A percentile compares a stretch with the other conserved stretches of the same genome.
Conservation (phyloP, 1,284 basidiomycete species). For the Ustanciosporium gigantosporum region DNA sequence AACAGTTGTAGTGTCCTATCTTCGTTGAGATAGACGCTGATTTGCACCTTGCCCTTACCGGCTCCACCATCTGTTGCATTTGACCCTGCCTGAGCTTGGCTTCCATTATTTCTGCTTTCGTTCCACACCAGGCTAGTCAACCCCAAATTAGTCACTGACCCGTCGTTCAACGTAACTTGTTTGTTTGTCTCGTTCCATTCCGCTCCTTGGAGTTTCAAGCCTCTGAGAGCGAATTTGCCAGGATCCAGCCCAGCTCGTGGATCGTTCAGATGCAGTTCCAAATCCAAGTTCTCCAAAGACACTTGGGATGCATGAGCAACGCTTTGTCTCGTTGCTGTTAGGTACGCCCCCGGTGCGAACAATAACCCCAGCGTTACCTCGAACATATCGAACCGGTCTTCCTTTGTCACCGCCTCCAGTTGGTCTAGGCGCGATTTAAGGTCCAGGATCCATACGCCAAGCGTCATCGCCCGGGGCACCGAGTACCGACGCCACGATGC, state of each 20-base stretch:
- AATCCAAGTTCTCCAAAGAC: slow-evolving; percentile 51
- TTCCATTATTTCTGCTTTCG: background rate
- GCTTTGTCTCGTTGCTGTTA: slow-evolving; percentile 58
- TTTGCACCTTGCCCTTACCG: slow-evolving; percentile 62
- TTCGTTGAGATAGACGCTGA: slow-evolving; percentile 88
- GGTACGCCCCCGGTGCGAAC: slow-evolving; percentile 53
- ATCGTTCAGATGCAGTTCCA: slow-evolving; percentile 37
- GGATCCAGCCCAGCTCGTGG: slow-evolving; percentile 60
- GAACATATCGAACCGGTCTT: slow-evolving; percentile 40
- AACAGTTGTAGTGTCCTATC: slow-evolving; percentile 88
- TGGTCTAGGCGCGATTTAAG: slow-evolving; percentile 46
- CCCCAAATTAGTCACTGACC: slow-evolving; percentile 39
- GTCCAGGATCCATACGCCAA: slow-evolving; percentile 55
- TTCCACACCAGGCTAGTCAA: slow-evolving; percentile 48
- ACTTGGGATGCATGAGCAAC: slow-evolving; percentile 42
- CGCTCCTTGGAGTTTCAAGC: slow-evolving; percentile 55
- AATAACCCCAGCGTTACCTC: slow-evolving; percentile 50
- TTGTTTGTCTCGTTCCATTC: slow-evolving; percentile 21
- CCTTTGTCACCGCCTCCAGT: slow-evolving; percentile 23
- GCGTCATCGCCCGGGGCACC: slow-evolving; percentile 41
- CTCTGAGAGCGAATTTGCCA: slow-evolving; percentile 44
- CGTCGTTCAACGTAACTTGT: slow-evolving; percentile 39
- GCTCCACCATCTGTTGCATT: background rate
- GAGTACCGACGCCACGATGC: slow-evolving; percentile 44
- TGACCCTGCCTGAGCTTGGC: background rate